A percentile compares a stretch with the other conserved stretches of the same genome.
Conservation (phyloP, 2,329 filamentous ascomycete species). For the Alternaria dauci region DNA sequence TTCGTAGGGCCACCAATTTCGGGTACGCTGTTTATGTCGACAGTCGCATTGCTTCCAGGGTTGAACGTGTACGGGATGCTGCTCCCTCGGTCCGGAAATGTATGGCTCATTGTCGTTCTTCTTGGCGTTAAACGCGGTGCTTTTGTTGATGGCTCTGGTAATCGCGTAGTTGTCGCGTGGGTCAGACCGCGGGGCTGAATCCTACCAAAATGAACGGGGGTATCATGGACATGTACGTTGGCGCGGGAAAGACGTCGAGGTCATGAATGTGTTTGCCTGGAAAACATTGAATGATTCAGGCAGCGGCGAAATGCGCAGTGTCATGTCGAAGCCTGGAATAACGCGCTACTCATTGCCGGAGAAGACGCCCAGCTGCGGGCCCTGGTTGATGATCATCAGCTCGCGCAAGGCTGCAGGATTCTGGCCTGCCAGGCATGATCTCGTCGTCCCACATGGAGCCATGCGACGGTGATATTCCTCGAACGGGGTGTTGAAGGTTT, state of each 20-base stretch:
- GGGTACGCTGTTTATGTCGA: constrained; percentile 19
- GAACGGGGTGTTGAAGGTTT: not conserved
- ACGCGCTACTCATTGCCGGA: constrained; percentile 11
- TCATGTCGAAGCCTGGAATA: constrained; percentile 38
- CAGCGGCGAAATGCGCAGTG: constrained; percentile 26
- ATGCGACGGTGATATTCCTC: not conserved
- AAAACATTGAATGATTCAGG: constrained; percentile 39
- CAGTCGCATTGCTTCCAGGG: constrained; percentile 36
- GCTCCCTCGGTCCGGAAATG: constrained; percentile 33
- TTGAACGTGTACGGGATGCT: constrained; percentile 47
- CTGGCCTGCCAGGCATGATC: constrained; percentile 12
- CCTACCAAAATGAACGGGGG: not conserved
- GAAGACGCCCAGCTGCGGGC: constrained; percentile 25
- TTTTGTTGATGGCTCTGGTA: constrained; percentile 5
- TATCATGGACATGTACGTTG: constrained; percentile 14
- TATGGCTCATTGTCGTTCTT: constrained; percentile 30
- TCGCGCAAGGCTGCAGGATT: constrained; percentile 23
- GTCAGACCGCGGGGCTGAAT: constrained; percentile 24
- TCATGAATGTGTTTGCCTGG: constrained; percentile 44
- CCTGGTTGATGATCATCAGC: constrained; percentile 24
- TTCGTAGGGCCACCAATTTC: constrained; percentile 30
- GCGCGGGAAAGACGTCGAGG: constrained; percentile 25
- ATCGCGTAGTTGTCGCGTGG: constrained; percentile 24
- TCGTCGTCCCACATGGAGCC: constrained; percentile 12
- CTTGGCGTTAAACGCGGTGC: constrained; percentile 9